These are phyloP conservation scores for Arctium lappa DNA, from an alignment of 129 eudicot genomes.

Conservation along the genomic window DNA sequence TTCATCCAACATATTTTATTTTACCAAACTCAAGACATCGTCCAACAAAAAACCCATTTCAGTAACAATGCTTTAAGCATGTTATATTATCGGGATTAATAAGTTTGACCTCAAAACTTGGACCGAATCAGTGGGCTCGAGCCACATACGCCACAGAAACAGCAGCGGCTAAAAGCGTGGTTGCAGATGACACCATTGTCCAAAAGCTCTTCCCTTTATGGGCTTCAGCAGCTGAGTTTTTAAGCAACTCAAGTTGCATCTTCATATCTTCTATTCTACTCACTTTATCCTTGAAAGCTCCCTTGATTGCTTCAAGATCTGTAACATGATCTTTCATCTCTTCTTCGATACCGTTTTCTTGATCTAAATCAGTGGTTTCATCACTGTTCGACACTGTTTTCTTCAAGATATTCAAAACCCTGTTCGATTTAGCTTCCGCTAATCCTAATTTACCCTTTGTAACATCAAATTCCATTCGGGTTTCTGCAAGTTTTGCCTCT, in stretches of 20 bases:
- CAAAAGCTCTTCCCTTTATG: conserved; percentile 72
- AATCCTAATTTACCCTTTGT: conserved; percentile 38
- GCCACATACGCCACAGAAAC: conserved; percentile 61
- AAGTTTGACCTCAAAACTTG: conserved; percentile 4
- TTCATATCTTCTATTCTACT: conserved; percentile 52
- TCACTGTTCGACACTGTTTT: conserved; percentile 23
- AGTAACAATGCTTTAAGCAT: neutral
- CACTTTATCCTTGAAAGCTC: conserved; percentile 49
- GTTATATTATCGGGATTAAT: neutral
- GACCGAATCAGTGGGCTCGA: conserved; percentile 19
- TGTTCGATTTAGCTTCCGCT: conserved; percentile 39
- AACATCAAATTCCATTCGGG: conserved; percentile 25
- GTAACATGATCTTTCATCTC: conserved; percentile 29
- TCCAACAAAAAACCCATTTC: neutral
- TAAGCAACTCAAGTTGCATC: conserved; percentile 45
- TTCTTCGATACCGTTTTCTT: conserved; percentile 31
- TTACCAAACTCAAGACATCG: neutral
- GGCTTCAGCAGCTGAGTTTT: conserved; percentile 40
- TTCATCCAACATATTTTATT: neutral
- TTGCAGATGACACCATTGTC: conserved; percentile 78
- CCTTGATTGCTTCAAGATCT: conserved; percentile 54
- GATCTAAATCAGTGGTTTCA: neutral
- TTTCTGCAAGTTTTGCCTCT: conserved; percentile 35
- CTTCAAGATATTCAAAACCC: conserved; percentile 46
- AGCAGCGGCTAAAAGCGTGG: conserved; percentile 62